Conservation (phyloP, 129 eudicot species). For the Flaveria robusta region DNA sequence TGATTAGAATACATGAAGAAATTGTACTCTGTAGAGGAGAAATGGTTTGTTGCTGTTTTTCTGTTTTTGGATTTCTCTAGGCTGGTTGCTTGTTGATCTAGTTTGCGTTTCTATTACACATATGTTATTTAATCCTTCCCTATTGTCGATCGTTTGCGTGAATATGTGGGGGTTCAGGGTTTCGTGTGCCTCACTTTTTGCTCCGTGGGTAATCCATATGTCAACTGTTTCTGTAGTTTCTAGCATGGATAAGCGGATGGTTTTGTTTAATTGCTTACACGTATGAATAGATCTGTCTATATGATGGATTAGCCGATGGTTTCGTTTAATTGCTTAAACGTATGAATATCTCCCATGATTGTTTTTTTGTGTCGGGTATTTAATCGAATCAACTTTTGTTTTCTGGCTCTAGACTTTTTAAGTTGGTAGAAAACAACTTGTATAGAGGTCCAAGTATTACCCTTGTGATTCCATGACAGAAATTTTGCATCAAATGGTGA, state of each 20-base stretch:
- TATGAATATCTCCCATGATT: slow-evolving; percentile 2
- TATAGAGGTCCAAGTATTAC: not conserved
- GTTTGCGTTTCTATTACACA: not conserved
- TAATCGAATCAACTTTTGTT: not conserved
- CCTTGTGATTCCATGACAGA: not conserved
- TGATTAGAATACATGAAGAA: not conserved
- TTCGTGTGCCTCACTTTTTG: slow-evolving; percentile 6
- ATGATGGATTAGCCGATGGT: not conserved
- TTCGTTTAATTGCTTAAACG: too few relatives aligned
- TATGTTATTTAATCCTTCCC: not conserved
- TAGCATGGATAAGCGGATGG: not conserved
- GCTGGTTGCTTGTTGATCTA: not conserved
- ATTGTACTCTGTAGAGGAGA: not conserved
- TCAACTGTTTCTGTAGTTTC: not conserved
- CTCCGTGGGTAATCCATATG: not conserved
- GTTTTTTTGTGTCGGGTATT: slow-evolving; percentile 11
- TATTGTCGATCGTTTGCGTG: slow-evolving; percentile 13
- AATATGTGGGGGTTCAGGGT: not conserved
- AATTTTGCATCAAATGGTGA: not conserved
- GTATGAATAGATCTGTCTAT: not conserved
- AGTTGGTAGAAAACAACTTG: not conserved
- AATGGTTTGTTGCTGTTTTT: not conserved
- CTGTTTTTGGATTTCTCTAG: not conserved
- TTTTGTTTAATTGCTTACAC: not conserved
- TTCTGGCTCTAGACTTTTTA: not conserved